Percentiles rank a stretch among this genome's conserved stretches.
Conservation (phyloP, 2,329 filamentous ascomycete species). For the Fusarium brachygibbosum region DNA sequence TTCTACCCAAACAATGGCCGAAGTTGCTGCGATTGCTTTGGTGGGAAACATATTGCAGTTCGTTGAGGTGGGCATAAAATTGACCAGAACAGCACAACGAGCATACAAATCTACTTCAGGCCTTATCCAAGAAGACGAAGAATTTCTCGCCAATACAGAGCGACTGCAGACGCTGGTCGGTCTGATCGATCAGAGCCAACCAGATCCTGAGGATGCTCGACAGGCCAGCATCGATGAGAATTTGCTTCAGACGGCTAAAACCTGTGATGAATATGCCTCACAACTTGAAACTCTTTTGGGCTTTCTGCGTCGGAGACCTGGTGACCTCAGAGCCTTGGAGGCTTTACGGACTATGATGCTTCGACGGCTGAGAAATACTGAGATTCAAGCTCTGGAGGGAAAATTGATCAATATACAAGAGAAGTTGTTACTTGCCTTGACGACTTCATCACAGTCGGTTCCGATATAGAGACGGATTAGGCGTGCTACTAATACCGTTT, state of each 20-base stretch:
- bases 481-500: accelerated
- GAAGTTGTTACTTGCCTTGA: not conserved
- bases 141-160: not conserved
- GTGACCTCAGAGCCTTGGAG: accelerated
- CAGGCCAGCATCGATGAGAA: not conserved
- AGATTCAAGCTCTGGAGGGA: not conserved
- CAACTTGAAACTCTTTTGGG: not conserved
- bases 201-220: not conserved
- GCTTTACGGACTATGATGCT: not conserved
- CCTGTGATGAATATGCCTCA: not conserved
- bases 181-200: not conserved
- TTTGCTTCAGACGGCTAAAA: not conserved
- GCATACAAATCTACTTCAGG: not conserved
- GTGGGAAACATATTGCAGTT: not conserved
- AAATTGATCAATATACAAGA: not conserved
- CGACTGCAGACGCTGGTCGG: not conserved
- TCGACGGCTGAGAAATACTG: not conserved
- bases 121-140: not conserved
- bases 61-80: not conserved
- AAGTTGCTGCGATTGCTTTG: not conserved
- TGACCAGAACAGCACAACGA: not conserved
- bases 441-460: not conserved
- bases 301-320: not conserved
- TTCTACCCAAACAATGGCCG: accelerated
- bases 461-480: not conserved